Conservation (phyloP, 2,329 filamentous ascomycete genomes). For the Talaromyces sp. region DNA sequence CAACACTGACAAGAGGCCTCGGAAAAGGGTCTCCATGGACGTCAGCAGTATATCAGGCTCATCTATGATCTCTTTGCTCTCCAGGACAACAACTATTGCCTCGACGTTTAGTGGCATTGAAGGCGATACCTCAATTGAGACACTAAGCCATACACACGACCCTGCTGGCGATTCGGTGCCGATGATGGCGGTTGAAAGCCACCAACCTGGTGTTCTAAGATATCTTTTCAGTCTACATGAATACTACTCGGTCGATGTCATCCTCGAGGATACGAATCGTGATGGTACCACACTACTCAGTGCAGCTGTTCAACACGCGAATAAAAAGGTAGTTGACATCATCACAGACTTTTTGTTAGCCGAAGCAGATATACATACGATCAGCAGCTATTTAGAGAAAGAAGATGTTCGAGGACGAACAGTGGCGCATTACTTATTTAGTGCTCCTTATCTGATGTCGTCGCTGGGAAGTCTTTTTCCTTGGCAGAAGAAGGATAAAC, state of each 20-base stretch:
- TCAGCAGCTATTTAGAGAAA: constrained; percentile 65
- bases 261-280: constrained; percentile 81
- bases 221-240: constrained; percentile 76
- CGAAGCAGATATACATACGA: constrained; percentile 51
- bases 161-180: constrained; percentile 73
- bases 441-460: constrained; percentile 75
- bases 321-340: constrained; percentile 68
- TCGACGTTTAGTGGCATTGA: constrained; percentile 71
- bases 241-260: constrained; percentile 66
- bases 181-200: constrained; percentile 79
- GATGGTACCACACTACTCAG: constrained; percentile 86
- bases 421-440: constrained; percentile 92
- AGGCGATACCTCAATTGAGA: constrained; percentile 79
- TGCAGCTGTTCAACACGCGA: constrained; percentile 81
- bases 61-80: constrained; percentile 79
- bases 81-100: constrained; percentile 71
- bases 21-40: constrained; percentile 85
- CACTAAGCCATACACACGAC: constrained; percentile 54
- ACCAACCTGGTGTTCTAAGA: constrained; percentile 65
- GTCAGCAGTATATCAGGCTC: constrained; percentile 81
- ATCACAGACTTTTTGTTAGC: constrained; percentile 68
- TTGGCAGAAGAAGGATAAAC: constrained; percentile 89
- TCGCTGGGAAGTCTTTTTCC: constrained; percentile 73
- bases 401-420: constrained; percentile 85
- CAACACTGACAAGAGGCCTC: constrained; percentile 48